Conservation (phyloP, 1,139 yeast species). For the Kodamaea ohmeri region DNA sequence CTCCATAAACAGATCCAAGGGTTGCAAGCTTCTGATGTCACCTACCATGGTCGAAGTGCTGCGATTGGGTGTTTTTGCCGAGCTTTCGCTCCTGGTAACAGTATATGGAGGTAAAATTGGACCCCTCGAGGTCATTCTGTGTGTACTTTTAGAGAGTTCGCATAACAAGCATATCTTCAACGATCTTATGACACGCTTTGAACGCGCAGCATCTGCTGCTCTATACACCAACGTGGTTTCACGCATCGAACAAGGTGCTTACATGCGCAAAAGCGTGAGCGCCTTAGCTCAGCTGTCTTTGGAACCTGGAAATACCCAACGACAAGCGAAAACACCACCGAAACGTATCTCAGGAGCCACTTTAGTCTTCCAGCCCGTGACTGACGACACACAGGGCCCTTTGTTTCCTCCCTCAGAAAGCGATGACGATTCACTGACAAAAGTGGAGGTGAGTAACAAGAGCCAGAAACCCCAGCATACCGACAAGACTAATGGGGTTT, state of each 20-base stretch:
- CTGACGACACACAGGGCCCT: conserved; percentile 6
- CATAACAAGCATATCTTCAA: conserved; percentile 6
- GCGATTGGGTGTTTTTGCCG: conserved; percentile 7
- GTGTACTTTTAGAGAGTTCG: conserved; percentile 4
- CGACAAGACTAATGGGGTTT: too few species aligned
- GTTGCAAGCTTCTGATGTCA: conserved; percentile 5
- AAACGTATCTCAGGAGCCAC: conserved; percentile 6
- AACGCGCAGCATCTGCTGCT: conserved; percentile 1
- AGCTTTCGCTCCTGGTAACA: conserved; percentile 7
- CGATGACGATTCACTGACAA: neutral
- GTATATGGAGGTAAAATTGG: conserved; percentile 5
- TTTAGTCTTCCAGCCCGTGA: conserved; percentile 7
- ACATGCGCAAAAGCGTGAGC: conserved; percentile 7
- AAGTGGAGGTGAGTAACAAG: conserved; percentile 1
- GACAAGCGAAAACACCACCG: neutral
- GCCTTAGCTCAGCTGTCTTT: conserved; percentile 2
- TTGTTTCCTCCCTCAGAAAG: conserved; percentile 7
- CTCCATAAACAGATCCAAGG: conserved; percentile 5
- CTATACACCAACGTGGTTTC: conserved; percentile 6
- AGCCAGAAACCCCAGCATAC: too few species aligned
- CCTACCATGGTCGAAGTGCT: conserved; percentile 1
- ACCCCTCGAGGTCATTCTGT: conserved; percentile 6
- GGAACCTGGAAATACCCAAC: conserved; percentile 7
- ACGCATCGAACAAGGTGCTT: conserved; percentile 5
- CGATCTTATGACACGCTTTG: conserved; percentile 5